A percentile compares a stretch with the other conserved stretches of the same genome.
phyloP scores from a whole-genome alignment of 116 monocot genomes.

The Iris pallida region DNA sequence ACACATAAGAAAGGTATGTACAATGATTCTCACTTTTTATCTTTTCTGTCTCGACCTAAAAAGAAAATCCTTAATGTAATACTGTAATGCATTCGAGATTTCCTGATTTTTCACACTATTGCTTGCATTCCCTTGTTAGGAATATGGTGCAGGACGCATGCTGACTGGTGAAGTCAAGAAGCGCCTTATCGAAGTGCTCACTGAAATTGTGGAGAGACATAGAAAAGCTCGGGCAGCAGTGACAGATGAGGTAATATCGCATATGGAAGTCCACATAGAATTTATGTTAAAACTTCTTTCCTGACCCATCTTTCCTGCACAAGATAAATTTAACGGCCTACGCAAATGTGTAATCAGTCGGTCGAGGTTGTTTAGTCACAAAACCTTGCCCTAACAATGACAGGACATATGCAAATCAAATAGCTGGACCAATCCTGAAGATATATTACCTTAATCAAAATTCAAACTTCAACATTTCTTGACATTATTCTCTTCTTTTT shows the following conservation, averaged over 20 bases:
- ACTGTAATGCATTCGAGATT: background rate
- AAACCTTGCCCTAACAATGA: background rate
- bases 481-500: background rate
- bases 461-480: background rate
- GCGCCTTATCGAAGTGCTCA: slow-evolving; percentile 67
- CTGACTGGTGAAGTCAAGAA: slow-evolving; percentile 87
- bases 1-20: slow-evolving; percentile 72
- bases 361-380: background rate
- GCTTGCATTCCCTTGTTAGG: slow-evolving; percentile 31
- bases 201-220: slow-evolving; percentile 81
- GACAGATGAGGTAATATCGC: slow-evolving; percentile 59
- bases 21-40: background rate
- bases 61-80: background rate
- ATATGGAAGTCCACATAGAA: background rate
- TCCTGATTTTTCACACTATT: background rate
- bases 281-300: background rate
- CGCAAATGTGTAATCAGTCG: background rate
- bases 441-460: background rate
- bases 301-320: background rate
- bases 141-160: slow-evolving; percentile 81
- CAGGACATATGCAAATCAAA: background rate
- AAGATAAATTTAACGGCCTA: background rate
- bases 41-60: background rate
- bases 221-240: slow-evolving; percentile 61
- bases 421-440: background rate